These are phyloP conservation scores for Jackrogersella multiformis DNA, from an alignment of 495 filamentous ascomycete species.

Conservation along the genomic window DNA sequence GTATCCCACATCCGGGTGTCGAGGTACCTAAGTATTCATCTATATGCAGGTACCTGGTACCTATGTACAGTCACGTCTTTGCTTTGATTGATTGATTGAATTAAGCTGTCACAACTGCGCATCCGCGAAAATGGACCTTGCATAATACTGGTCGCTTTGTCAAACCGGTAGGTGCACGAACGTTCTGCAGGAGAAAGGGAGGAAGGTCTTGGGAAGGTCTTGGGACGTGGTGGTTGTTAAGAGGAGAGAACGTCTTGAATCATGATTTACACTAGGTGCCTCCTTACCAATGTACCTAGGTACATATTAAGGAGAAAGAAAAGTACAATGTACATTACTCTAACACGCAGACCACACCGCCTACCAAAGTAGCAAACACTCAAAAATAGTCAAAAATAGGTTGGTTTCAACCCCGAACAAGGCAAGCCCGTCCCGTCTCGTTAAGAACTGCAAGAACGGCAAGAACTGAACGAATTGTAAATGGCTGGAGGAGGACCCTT, in stretches of 20 bases:
- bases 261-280: no score
- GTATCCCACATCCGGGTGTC: neutral
- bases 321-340: slow-evolving; percentile 9
- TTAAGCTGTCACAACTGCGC: slow-evolving; percentile 28
- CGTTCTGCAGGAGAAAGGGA: slow-evolving; percentile 41
- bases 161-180: slow-evolving; percentile 13
- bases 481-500: slow-evolving; percentile 34
- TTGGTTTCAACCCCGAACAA: slow-evolving; percentile 30
- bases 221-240: neutral
- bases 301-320: no score
- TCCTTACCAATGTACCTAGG: no score
- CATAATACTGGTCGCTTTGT: slow-evolving; percentile 23
- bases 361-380: slow-evolving; percentile 20
- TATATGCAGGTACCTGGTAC: slow-evolving; percentile 36
- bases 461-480: slow-evolving; percentile 31
- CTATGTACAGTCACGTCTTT: slow-evolving; percentile 13
- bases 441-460: neutral
- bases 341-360: slow-evolving; percentile 9
- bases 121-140: slow-evolving; percentile 32
- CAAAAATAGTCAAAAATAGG: no score
- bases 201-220: neutral
- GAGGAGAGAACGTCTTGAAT: neutral
- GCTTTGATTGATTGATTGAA: slow-evolving; percentile 27
- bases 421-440: slow-evolving; percentile 26
- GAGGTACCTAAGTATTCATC: slow-evolving; percentile 2